Percentiles rank a stretch among this genome's conserved stretches.
Conservation (phyloP, 495 filamentous ascomycete species). For the Achaetomiella virescens region DNA sequence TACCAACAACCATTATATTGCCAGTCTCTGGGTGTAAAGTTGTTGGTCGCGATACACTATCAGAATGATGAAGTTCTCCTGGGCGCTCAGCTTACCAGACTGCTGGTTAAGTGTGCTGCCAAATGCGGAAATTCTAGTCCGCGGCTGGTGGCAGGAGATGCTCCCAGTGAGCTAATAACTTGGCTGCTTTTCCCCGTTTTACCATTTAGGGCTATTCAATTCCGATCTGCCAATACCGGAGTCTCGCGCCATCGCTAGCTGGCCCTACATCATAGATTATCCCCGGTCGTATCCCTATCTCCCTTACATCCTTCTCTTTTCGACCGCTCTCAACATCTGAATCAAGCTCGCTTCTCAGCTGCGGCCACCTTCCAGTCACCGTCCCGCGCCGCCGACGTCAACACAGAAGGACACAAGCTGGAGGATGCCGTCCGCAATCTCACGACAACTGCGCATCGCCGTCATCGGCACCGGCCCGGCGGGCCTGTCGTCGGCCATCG, state of each 20-base stretch:
- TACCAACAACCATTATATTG: neutral
- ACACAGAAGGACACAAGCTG: neutral
- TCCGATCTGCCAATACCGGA: neutral
- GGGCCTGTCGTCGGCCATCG: constrained; percentile 45
- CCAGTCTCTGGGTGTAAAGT: neutral
- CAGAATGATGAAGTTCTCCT: neutral
- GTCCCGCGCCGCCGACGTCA: neutral
- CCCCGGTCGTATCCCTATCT: neutral
- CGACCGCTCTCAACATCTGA: too few species aligned
- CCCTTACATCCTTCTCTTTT: neutral
- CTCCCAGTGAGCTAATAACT: too few species aligned
- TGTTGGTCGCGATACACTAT: neutral
- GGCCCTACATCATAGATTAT: neutral
- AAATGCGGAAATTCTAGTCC: neutral
- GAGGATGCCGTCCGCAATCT: neutral
- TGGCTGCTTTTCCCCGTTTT: neutral
- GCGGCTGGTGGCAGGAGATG: neutral
- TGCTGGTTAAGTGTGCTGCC: neutral
- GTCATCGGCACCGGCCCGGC: constrained; percentile 45
- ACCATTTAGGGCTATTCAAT: neutral
- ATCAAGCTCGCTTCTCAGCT: too few species aligned
- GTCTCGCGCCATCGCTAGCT: neutral
- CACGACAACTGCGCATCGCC: constrained; percentile 20
- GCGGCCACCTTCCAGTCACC: neutral
- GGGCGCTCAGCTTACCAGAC: neutral